These are phyloP conservation scores for Endothia cerciana DNA, from an alignment of 2,329 filamentous ascomycete species.

Conservation along the genomic window DNA sequence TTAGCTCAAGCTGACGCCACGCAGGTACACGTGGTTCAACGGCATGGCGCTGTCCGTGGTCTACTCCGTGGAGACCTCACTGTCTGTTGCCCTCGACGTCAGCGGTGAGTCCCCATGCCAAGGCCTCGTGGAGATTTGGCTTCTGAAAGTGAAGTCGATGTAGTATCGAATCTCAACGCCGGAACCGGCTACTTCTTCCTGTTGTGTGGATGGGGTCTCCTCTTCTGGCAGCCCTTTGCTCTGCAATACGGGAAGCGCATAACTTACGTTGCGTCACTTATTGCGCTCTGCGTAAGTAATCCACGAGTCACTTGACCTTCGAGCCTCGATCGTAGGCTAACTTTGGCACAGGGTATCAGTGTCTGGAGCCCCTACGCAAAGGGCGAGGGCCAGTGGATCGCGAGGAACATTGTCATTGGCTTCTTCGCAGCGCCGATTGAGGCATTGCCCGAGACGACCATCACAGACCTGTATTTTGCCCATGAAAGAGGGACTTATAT, in stretches of 20 bases:
- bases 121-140: not conserved
- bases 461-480: constrained; percentile 42
- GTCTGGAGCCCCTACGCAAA: constrained; percentile 31
- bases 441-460: constrained; percentile 44
- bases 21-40: constrained; percentile 30
- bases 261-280: constrained; percentile 32
- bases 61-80: constrained; percentile 26
- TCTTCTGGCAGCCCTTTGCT: constrained; percentile 52
- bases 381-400: constrained; percentile 43
- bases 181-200: constrained; percentile 43
- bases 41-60: constrained; percentile 29
- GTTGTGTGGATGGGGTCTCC: constrained; percentile 47
- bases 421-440: constrained; percentile 47
- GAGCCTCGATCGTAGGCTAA: not conserved
- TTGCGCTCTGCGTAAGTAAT: constrained; percentile 28
- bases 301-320: not conserved
- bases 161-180: constrained; percentile 31
- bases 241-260: constrained; percentile 44
- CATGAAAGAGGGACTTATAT: constrained; percentile 37
- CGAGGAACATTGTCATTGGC: constrained; percentile 41
- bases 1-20: not conserved
- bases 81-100: constrained; percentile 27
- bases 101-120: constrained; percentile 16
- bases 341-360: constrained; percentile 17
- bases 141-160: not conserved